These are phyloP conservation scores for Botrytis paeoniae DNA, from an alignment of 2,329 filamentous ascomycete species.

Conservation along the genomic window DNA sequence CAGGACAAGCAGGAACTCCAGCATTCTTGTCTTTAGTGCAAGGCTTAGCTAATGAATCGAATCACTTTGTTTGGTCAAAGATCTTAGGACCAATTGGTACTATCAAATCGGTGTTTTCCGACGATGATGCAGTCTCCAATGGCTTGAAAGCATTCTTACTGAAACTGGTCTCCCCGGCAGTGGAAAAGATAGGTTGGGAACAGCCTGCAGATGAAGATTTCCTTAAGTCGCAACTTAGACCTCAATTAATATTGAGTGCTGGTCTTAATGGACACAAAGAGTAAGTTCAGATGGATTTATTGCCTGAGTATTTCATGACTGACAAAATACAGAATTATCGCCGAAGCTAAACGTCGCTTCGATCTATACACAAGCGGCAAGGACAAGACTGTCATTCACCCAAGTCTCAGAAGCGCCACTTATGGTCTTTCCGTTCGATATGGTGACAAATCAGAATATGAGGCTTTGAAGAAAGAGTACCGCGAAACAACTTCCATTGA, in stretches of 20 bases:
- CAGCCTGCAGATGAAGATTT: conserved; percentile 76
- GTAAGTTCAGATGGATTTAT: conserved; percentile 47
- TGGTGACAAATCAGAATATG: conserved; percentile 65
- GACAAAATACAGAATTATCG: conserved; percentile 52
- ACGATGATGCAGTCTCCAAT: conserved; percentile 67
- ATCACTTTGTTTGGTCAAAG: conserved; percentile 87
- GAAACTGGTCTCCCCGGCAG: conserved; percentile 70
- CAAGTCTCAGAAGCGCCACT: conserved; percentile 75
- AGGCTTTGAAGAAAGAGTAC: conserved; percentile 82
- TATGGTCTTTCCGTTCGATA: conserved; percentile 78
- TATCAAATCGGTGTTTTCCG: conserved; percentile 81
- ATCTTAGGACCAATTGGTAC: conserved; percentile 72
- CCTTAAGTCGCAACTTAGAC: conserved; percentile 76
- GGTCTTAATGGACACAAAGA: conserved; percentile 72
- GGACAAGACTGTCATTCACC: conserved; percentile 68
- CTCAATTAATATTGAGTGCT: conserved; percentile 73
- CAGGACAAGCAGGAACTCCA: conserved; percentile 78
- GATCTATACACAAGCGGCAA: conserved; percentile 67
- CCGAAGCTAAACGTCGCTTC: conserved; percentile 77
- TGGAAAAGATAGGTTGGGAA: conserved; percentile 82
- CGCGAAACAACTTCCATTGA: conserved; percentile 79
- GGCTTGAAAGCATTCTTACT: conserved; percentile 77
- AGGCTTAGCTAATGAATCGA: conserved; percentile 76
- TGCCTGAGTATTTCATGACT: background rate
- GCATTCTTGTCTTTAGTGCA: conserved; percentile 80